These are phyloP conservation scores for Calonectria ilicicola DNA, from an alignment of 2,329 filamentous ascomycete species.

Conservation along the genomic window DNA sequence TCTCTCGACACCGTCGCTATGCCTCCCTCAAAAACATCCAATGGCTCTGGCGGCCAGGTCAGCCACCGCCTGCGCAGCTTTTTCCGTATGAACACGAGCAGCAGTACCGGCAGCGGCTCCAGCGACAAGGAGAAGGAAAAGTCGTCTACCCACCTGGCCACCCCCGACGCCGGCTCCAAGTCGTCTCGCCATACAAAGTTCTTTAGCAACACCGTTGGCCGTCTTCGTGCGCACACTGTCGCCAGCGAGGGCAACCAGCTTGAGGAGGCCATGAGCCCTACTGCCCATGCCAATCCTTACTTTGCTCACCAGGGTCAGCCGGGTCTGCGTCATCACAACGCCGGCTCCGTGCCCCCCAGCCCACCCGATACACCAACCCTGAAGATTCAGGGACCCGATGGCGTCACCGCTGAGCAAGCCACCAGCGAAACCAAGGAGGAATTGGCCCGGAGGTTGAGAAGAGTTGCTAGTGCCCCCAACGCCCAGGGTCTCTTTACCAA, in stretches of 20 bases:
- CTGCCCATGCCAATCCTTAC: conserved; percentile 95
- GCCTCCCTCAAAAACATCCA: conserved; percentile 66
- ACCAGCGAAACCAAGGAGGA: conserved; percentile 91
- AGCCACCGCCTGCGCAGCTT: conserved; percentile 78
- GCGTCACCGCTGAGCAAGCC: conserved; percentile 73
- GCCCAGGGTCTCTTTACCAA: conserved; percentile 89
- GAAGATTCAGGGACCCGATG: conserved; percentile 77
- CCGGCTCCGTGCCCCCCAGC: conserved; percentile 90
- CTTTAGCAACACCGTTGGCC: conserved; percentile 85
- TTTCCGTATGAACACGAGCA: conserved; percentile 72
- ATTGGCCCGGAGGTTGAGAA: conserved; percentile 88
- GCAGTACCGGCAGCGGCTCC: conserved; percentile 52
- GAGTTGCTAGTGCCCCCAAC: conserved; percentile 96
- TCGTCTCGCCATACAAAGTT: conserved; percentile 88
- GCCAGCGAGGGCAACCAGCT: conserved; percentile 93
- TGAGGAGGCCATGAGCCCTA: conserved; percentile 90
- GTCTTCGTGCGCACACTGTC: conserved; percentile 89
- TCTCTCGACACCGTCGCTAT: conserved; percentile 47
- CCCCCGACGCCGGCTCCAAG: conserved; percentile 56
- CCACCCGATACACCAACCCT: conserved; percentile 90
- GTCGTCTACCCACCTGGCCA: conserved; percentile 17
- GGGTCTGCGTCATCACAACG: conserved; percentile 92
- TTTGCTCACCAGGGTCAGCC: conserved; percentile 97
- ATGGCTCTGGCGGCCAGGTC: conserved; percentile 68
- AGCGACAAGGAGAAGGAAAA: conserved; percentile 54